Base-by-base conservation (phyloP, 371 early-diverging fungal species). In the Actinomortierella ambigua region DNA sequence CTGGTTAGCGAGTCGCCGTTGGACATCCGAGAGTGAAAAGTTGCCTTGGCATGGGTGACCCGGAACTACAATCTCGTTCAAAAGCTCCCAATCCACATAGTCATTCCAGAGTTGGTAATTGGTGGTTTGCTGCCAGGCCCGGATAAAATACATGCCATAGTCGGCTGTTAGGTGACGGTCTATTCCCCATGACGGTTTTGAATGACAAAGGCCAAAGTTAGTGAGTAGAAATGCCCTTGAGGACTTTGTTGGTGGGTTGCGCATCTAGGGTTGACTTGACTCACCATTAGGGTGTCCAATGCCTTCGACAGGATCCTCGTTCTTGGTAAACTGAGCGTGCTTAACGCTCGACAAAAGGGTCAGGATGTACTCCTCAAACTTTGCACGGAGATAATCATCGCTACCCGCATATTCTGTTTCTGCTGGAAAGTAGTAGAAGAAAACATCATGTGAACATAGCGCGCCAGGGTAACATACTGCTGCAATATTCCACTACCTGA, bases 331-430 rank as follows among this genome's bases (percentile, higher is more conserved):
- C 49, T 85, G 84, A 1, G 86, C 83, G 64, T 85, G 80, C 54
- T 88, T 88, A 42, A 89, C 83, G 20, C 90, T 89, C 0, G 88
- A 85, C 44, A 93, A 71, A 17, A 93, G 58, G 0, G 90, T 83
- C 41, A 88, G 60, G 6, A 92, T 75, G 59, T 94, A 94, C 55
- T 82, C 80, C 73, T 94, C 93, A 61, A 94, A 92, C 43, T 88
- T 83, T 13, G 88, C 80, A 28, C 94, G 83, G 22, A 94, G 79
- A 59, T 91, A 89, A 53, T 92, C 92, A 55, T 94, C 93, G n/a
- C 88, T 87, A 26, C 92, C 94, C 29, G 82, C 81, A 55, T 86
- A 92, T 22, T 67, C 66, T 0, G 75, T 67, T 55, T 75, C 64
- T 4, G 58, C 70, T 64, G 46, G 22, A 2, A 13, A 46, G 24